Percentiles rank a stretch among this genome's conserved stretches.
phyloP scores from a whole-genome alignment of 345 rosid genomes.

The Cardamine resedifolia region DNA sequence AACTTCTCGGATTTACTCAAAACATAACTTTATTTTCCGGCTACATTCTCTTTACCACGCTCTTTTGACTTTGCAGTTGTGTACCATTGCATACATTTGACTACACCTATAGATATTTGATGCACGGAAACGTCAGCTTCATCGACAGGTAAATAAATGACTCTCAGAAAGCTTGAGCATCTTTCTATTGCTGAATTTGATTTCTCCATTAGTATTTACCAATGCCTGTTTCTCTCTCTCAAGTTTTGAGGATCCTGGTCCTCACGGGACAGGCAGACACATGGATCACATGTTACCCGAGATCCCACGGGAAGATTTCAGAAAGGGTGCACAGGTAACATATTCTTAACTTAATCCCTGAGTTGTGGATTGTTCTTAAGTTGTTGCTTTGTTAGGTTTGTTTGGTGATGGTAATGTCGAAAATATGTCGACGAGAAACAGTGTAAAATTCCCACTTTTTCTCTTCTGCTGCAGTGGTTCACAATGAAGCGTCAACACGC shows the following conservation, averaged over 20 bases:
- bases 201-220: not conserved
- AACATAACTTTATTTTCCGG: not conserved
- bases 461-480: constrained; percentile 77
- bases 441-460: not conserved
- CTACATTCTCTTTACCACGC: not conserved
- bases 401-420: not conserved
- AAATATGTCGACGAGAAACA: constrained; percentile 3
- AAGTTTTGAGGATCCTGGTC: constrained; percentile 97
- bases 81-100: constrained; percentile 89
- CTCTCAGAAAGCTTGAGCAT: not conserved
- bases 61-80: constrained; percentile 58
- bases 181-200: not conserved
- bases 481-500: constrained; percentile 99
- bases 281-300: constrained; percentile 97
- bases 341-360: not conserved
- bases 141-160: constrained; percentile 72
- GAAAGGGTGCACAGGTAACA: constrained; percentile 98
- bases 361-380: not conserved
- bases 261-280: constrained; percentile 97
- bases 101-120: constrained; percentile 78
- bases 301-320: constrained; percentile 79
- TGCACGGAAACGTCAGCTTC: constrained; percentile 81
- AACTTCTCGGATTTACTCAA: too few species aligned
- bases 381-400: constrained; percentile 4
- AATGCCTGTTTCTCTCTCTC: constrained; percentile 12